These are phyloP conservation scores for Epichloe brachyelytri DNA, from an alignment of 2,329 filamentous ascomycete species.

Conservation along the genomic window DNA sequence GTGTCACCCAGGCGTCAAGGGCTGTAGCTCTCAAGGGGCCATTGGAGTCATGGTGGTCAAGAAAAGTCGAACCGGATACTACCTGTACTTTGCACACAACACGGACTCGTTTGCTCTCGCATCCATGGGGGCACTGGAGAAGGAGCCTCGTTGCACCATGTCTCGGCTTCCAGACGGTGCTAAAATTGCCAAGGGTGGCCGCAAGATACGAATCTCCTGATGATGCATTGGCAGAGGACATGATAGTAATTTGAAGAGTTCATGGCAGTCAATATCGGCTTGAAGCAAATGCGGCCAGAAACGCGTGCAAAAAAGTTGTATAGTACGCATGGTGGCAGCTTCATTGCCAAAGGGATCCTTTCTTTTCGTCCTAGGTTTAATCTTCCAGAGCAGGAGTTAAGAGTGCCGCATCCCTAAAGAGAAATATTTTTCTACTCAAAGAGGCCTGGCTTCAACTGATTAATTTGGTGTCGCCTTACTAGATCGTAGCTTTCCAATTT, in stretches of 20 bases:
- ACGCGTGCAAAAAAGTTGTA: neutral
- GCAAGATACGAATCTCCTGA: slow-evolving; percentile 29
- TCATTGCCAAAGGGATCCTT: neutral
- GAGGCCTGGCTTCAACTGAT: neutral
- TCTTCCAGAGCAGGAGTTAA: neutral
- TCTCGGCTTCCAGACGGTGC: slow-evolving; percentile 51
- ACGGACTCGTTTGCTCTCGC: slow-evolving; percentile 81
- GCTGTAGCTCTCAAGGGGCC: slow-evolving; percentile 70
- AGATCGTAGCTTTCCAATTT: neutral
- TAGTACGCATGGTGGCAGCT: neutral
- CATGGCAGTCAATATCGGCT: neutral
- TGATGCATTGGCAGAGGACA: neutral
- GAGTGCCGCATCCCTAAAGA: neutral
- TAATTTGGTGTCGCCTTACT: neutral
- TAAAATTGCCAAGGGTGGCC: slow-evolving; percentile 41
- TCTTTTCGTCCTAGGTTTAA: neutral
- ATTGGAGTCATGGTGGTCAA: slow-evolving; percentile 89
- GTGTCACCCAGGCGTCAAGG: slow-evolving; percentile 71
- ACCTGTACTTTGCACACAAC: slow-evolving; percentile 90
- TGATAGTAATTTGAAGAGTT: neutral
- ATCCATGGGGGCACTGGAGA: slow-evolving; percentile 73
- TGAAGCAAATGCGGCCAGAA: neutral
- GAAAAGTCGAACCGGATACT: slow-evolving; percentile 61
- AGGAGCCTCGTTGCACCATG: slow-evolving; percentile 71
- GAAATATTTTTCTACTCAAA: neutral